Conservation (phyloP, 202 grass and related monocot genomes). For the Elaeis oleifera region DNA sequence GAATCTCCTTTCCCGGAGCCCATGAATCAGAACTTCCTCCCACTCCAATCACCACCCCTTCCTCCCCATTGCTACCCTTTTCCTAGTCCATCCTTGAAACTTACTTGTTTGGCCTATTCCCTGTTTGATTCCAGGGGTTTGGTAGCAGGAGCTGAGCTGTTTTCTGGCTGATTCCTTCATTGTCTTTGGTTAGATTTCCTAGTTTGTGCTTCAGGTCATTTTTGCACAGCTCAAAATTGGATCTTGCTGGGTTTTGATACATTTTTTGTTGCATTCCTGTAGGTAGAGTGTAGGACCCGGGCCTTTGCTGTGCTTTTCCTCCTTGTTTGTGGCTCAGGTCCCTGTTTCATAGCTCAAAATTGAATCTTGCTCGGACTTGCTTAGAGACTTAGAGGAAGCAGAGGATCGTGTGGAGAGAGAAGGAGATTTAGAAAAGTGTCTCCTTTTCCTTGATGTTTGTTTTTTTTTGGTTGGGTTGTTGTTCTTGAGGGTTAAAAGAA, state of each 20-base stretch:
- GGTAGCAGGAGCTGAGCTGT: background rate
- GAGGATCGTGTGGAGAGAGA: no score
- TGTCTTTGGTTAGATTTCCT: no score
- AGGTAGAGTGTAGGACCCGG: no score
- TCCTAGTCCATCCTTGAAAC: conserved; percentile 5
- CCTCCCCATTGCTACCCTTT: conserved; percentile 2
- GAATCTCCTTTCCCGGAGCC: conserved; percentile 19
- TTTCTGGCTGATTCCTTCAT: no score
- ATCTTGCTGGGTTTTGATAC: background rate
- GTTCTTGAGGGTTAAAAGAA: background rate
- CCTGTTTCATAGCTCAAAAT: background rate
- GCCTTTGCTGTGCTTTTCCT: no score
- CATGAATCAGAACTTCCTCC: conserved; percentile 17
- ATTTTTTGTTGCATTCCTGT: background rate
- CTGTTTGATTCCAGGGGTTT: conserved; percentile 1
- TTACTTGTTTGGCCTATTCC: background rate
- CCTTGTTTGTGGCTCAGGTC: background rate
- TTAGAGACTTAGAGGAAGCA: no score
- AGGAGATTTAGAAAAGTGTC: no score
- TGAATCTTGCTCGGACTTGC: background rate
- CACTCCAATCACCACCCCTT: background rate
- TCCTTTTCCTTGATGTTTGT: no score
- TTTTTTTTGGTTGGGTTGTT: no score
- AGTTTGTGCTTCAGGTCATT: no score
- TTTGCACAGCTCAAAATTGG: no score